Evolutionary conservation across 2,329 filamentous ascomycete species (phyloP).

Genomic region (Pestalotiopsis sp.): DNA sequence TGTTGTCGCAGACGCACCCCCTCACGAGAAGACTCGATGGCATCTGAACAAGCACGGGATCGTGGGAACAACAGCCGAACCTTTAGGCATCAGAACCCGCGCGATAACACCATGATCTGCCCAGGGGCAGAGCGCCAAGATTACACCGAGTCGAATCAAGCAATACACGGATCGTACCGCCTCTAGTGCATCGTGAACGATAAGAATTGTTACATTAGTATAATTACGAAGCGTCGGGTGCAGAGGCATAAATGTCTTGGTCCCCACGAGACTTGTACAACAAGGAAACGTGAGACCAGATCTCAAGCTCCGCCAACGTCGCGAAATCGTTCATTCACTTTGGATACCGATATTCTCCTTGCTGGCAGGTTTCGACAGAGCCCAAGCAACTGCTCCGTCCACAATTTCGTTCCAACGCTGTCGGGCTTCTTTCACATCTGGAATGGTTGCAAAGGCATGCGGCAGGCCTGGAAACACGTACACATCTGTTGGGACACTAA

Average conservation of each 20-base stretch:
- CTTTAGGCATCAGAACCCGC: not conserved
- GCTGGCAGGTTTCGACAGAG: not conserved
- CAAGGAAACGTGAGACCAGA: not conserved
- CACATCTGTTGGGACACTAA: constrained; percentile 2
- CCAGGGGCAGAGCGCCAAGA: not conserved
- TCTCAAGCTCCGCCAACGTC: not conserved
- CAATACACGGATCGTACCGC: not conserved
- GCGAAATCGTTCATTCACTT: not conserved
- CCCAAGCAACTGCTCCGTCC: not conserved
- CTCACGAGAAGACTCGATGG: not conserved
- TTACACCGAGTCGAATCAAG: not conserved
- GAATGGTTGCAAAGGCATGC: constrained; percentile 5
- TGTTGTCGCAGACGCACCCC: not conserved
- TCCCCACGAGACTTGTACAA: not conserved
- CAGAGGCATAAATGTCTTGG: not conserved
- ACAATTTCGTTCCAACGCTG: not conserved
- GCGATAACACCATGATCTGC: not conserved
- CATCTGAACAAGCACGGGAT: not conserved
- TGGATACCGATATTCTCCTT: not conserved
- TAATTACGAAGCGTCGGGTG: not conserved
- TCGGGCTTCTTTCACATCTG: not conserved
- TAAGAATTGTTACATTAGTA: not conserved
- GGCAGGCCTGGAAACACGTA: constrained; percentile 7
- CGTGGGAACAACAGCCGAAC: not conserved
- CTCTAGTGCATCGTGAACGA: not conserved